Evolutionary conservation across 768 basidiomycete genomes (phyloP), one percentile per base, ranked within the genome.

Genomic region (Pleurotus sapidus): DNA sequence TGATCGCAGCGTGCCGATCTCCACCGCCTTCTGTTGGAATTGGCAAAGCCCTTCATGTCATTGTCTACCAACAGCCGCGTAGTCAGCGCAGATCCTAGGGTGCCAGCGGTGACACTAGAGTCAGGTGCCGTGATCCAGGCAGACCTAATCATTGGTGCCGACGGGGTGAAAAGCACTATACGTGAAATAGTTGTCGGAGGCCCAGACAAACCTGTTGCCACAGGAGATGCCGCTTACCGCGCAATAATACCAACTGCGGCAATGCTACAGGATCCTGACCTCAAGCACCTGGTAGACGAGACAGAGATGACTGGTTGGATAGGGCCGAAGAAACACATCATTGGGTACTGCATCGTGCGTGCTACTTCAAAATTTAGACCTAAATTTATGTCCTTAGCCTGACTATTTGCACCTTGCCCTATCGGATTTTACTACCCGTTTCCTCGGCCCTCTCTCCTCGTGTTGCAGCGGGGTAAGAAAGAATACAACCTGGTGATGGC

Each of bases 161-260:
- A 61, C 46, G 60, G 60, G 17, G 53, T 61, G 34, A 58, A 59
- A 30, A 56, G 54, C 46, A 46, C 43, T 14, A 61, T 83, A 1
- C 78, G 80, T 1, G 66, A 79, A 61, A 70, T 78, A 30, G 74
- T 81, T 34, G 76, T 85, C n/a, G 77, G 82, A 0, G 76, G 75
- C 0, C 69, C 68, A 0, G 73, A 77, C 43, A 73, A 74, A 34
- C 73, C 79, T 0, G 76, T 75, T 0, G 74, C 82, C 3, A 87
- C 87, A 0, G 87, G 85, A 0, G 84, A 88, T 61, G 80, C 83
- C 0, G 86, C 84, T 0, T 88, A 85, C 62, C 77, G 86, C 49
- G 81, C 82, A 4, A 71, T 78, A 25, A 71, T 88, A 37, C 72
- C 79, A 2, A 73, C 82, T 0, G 57, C 70, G 64, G 38, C 70